These are phyloP conservation scores for Mycosarcoma maydis DNA, from an alignment of 1,284 basidiomycete genomes.

Conservation along the genomic window DNA sequence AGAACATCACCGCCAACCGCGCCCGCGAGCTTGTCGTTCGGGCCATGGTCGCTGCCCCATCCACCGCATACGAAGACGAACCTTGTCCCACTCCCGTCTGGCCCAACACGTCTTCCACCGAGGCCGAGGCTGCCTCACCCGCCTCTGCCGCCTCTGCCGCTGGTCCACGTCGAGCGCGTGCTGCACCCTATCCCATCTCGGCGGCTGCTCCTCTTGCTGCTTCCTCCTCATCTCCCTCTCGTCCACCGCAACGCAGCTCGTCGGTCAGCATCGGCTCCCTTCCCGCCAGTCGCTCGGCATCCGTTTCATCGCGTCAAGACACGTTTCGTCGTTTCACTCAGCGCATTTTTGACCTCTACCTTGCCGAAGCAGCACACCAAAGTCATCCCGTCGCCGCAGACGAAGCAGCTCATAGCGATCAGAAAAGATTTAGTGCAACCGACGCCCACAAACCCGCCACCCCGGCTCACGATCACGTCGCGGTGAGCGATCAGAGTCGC, in stretches of 20 bases:
- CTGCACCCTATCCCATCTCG: conserved; percentile 47
- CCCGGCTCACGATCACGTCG: conserved; percentile 8
- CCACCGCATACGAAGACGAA: conserved; percentile 57
- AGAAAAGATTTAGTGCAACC: conserved; percentile 14
- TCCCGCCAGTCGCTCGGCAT: conserved; percentile 28
- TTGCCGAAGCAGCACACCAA: conserved; percentile 49
- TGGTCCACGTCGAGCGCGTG: conserved; percentile 33
- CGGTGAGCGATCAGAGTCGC: conserved; percentile 13
- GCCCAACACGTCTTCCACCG: conserved; percentile 21
- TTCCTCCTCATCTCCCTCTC: conserved; percentile 17
- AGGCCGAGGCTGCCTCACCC: conserved; percentile 1
- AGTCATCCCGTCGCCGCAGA: conserved; percentile 22
- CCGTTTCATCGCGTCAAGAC: conserved; percentile 30
- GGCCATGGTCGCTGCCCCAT: conserved; percentile 51
- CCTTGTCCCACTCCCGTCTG: conserved; percentile 37
- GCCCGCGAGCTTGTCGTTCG: conserved; percentile 54
- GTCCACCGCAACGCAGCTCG: conserved; percentile 20
- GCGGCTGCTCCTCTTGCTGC: conserved; percentile 24
- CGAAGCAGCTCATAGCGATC: conserved; percentile 12
- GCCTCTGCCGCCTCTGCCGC: conserved; percentile 5
- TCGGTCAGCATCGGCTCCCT: conserved; percentile 7
- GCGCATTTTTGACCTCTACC: conserved; percentile 59
- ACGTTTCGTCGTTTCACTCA: conserved; percentile 52
- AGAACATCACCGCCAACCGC: conserved; percentile 40
- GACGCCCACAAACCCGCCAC: conserved; percentile 12